phyloP scores from a whole-genome alignment of 2,329 filamentous ascomycete species.

The Phaeomoniella chlamydospora region DNA sequence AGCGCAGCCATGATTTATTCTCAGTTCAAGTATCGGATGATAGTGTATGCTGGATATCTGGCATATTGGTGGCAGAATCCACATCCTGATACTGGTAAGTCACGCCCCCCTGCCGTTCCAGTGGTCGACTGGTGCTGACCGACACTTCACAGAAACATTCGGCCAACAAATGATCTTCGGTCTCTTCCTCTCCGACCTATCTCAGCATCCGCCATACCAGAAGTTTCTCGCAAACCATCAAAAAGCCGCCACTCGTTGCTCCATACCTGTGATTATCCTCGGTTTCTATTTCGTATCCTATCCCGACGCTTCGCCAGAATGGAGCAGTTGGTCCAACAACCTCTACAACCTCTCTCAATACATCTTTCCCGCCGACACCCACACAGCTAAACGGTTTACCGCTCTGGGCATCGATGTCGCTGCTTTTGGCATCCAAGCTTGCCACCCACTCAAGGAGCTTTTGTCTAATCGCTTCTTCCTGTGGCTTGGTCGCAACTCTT shows the following conservation, averaged over 20 bases:
- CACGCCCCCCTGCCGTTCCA: no score
- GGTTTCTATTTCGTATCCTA: constrained; percentile 35
- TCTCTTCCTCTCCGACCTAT: constrained; percentile 36
- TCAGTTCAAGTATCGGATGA: constrained; percentile 31
- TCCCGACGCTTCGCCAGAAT: constrained; percentile 35
- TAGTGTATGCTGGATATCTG: constrained; percentile 30
- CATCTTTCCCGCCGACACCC: constrained; percentile 30
- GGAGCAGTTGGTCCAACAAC: constrained; percentile 31
- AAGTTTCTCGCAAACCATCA: constrained; percentile 22
- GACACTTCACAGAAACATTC: constrained; percentile 34
- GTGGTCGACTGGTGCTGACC: no score
- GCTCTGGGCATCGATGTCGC: constrained; percentile 34
- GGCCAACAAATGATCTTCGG: constrained; percentile 37
- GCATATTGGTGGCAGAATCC: constrained; percentile 34
- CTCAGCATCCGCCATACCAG: constrained; percentile 21
- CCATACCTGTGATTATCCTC: constrained; percentile 21
- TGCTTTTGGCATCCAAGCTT: constrained; percentile 36
- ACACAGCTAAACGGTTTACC: constrained; percentile 30
- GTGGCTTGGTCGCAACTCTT: constrained; percentile 40
- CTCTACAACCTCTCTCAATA: constrained; percentile 25
- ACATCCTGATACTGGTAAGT: constrained; percentile 29
- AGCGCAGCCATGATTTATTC: constrained; percentile 33
- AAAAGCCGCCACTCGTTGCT: constrained; percentile 21
- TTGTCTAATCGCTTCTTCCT: constrained; percentile 36
- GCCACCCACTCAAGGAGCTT: constrained; percentile 30